Evolutionary conservation across 2,329 filamentous ascomycete genomes (phyloP).

Genomic region (Penicillium sp.): DNA sequence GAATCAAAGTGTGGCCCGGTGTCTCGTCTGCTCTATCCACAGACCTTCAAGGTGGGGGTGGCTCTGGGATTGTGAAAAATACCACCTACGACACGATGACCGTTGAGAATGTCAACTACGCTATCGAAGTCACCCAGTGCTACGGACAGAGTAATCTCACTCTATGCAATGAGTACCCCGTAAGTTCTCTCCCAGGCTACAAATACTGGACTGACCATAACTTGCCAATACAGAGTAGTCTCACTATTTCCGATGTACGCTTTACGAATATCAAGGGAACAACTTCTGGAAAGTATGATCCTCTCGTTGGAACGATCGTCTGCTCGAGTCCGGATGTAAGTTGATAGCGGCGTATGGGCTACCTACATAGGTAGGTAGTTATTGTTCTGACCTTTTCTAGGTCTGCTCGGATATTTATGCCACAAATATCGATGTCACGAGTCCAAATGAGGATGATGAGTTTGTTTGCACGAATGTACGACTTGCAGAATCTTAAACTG

Average conservation of each 20-base stretch:
- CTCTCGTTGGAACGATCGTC: conserved; percentile 46
- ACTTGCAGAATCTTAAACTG: neutral
- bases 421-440: conserved; percentile 45
- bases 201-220: neutral
- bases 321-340: conserved; percentile 49
- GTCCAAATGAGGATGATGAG: conserved; percentile 44
- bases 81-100: conserved; percentile 62
- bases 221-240: conserved; percentile 29
- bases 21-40: conserved; percentile 52
- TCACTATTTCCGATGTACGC: conserved; percentile 53
- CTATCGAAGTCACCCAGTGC: conserved; percentile 62
- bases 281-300: conserved; percentile 46
- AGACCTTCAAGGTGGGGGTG: conserved; percentile 63
- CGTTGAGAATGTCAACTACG: conserved; percentile 60
- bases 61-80: conserved; percentile 58
- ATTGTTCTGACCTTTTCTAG: conserved; percentile 10
- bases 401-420: conserved; percentile 48
- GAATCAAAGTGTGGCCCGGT: conserved; percentile 71
- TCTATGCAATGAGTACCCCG: conserved; percentile 57
- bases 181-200: conserved; percentile 21
- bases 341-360: conserved; percentile 1
- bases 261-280: conserved; percentile 56
- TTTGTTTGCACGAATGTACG: conserved; percentile 46
- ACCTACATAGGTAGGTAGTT: too few relatives aligned
- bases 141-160: conserved; percentile 60